Evolutionary conservation across 371 early-diverging fungal genomes (phyloP), one percentile per base, ranked within the genome.

Genomic region (Phascolomyces articulosus): DNA sequence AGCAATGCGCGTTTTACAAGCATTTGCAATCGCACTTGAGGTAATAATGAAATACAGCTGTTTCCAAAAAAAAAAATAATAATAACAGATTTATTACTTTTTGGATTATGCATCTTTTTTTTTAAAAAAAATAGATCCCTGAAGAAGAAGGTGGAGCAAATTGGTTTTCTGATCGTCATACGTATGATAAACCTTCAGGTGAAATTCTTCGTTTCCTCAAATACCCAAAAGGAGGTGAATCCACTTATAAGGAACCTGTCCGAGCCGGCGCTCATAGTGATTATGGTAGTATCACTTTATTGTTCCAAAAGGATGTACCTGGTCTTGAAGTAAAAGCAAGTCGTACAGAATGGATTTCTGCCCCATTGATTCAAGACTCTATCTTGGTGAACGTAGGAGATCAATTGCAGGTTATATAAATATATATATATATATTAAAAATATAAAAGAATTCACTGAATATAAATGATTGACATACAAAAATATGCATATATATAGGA

Each of bases 371-470:
- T 41, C 78, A 85, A 0, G 79, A 78, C 24, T 75, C 88, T 3
- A 78, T 91, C 55, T 65, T 90, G 47, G 85, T 93, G 55, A 93
- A 92, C 68, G 85, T 90, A 29, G 93, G 86, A 1, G 92, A 92
- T 63, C 83, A 71, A 40, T 76, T 83, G 78, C 77, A 83, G 34
- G 34, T 34, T n/a, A 34, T 6, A 34, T 34, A 9, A 9, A 1
- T 2, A 9, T 9, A 34, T 9, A 0, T 11, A 34, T 6, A 34
- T 9, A 9, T 34, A 11, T 34, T 9, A 34, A 34, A 2, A 34
- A 34, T 9, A 34, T 9, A 2, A 34, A 34, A 34, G 11, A 34
- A 31, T 6, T 6, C 3, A 31, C 9, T 34, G 34, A 34, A 34
- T 34, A 34, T 34, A 34, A 34, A 34, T 34, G 11, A 34, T 34